Conservation (phyloP, 495 filamentous ascomycete genomes). For the Lindgomyces ingoldianus region DNA sequence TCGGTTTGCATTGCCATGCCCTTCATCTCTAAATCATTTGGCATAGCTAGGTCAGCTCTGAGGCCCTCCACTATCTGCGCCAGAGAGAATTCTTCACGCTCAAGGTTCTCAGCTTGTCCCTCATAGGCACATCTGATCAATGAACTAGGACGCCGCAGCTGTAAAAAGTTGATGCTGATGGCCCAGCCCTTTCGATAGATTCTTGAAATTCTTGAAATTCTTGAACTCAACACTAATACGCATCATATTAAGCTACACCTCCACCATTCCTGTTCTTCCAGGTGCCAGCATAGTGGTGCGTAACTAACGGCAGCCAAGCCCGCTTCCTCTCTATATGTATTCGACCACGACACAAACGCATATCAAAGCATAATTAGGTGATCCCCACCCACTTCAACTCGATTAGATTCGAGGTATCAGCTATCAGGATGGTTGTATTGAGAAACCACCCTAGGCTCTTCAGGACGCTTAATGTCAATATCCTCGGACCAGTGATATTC, state of each 20-base stretch:
- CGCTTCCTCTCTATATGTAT: slow-evolving; percentile 10
- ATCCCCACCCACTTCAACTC: slow-evolving; percentile 46
- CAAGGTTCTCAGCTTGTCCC: too few species aligned
- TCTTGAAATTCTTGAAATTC: too few species aligned
- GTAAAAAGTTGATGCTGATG: too few species aligned
- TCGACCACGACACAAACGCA: slow-evolving; percentile 44
- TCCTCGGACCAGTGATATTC: slow-evolving; percentile 48
- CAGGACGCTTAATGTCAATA: slow-evolving; percentile 46
- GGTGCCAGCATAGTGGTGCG: slow-evolving; percentile 23
- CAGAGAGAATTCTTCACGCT: too few species aligned
- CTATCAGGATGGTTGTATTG: slow-evolving; percentile 35
- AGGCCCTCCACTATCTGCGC: too few species aligned
- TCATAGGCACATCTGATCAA: too few species aligned
- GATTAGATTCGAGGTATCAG: slow-evolving; percentile 41
- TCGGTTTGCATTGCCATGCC: too few species aligned
- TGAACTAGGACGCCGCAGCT: too few species aligned
- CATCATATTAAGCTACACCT: neutral
- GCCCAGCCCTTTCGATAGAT: too few species aligned
- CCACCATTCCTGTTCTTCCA: slow-evolving; percentile 24
- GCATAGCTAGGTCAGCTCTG: too few species aligned
- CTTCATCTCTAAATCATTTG: too few species aligned
- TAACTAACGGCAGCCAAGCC: slow-evolving; percentile 4
- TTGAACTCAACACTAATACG: too few species aligned
- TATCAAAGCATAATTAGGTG: slow-evolving; percentile 49
- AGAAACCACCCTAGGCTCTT: slow-evolving; percentile 39